Base-by-base conservation (phyloP, 2,329 filamentous ascomycete genomes). In the Chaetomium globosum region DNA sequence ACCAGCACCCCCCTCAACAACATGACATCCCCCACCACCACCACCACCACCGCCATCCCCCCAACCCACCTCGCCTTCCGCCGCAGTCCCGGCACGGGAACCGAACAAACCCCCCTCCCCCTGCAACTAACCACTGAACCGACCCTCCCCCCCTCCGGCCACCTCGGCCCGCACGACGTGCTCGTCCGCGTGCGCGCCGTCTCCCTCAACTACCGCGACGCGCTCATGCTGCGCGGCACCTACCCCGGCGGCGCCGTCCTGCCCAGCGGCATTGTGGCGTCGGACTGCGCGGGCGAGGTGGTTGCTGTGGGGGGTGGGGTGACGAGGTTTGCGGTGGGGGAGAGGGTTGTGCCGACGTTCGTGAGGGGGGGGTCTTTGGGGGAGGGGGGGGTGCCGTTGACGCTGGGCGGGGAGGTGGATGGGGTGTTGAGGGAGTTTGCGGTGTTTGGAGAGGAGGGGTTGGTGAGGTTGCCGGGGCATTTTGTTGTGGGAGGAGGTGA, bases 351-450 rank as follows among this genome's bases (percentile, higher is more conserved):
- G 46, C 46, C 46, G 8, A 48, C 4, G 6, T 48, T 21, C 26
- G 26, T 48, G 46, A 48, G 4, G 10, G 9, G 46, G 46, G 46
- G 19, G 12, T 12, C 19, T 23, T 48, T n/a, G n/a, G 46, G n/a
- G 7, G n/a, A 48, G 46, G 10, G 21, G 1, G 21, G 10, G n/a
- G n/a, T 8, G 46, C 2, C 46, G 46, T 23, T 48, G 46, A 12
- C 7, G n/a, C 2, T n/a, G 19, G 46, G 46, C 1, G 46, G 46
- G 46, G 46, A 48, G n/a, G 46, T 48, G n/a, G 46, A 48, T 21
- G 46, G 46, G 46, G 46, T 48, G 46, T 23, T 48, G 46, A 48
- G 46, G 46, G 46, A 48, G 46, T 48, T 21, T 48, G 46, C n/a
- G 7, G 46, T 48, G 46, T 48, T 48, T 23, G n/a, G 23, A 4